These are phyloP conservation scores for Linum lewisii DNA, from an alignment of 345 rosid genomes.

Conservation along the genomic window DNA sequence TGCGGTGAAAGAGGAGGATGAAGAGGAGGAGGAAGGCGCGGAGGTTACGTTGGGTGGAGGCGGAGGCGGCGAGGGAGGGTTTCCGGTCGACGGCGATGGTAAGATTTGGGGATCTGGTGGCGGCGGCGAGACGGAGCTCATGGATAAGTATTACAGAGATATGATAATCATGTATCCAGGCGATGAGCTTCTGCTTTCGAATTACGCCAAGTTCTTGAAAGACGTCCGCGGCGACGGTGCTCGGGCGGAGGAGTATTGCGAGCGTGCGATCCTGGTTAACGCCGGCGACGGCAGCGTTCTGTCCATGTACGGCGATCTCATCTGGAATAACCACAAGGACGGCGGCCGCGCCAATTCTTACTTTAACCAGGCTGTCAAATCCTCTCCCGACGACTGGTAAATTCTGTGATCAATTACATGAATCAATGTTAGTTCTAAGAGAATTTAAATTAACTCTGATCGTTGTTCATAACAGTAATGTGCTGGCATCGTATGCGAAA, in stretches of 20 bases:
- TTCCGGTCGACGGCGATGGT: conserved; percentile 8
- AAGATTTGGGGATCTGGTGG: conserved; percentile 17
- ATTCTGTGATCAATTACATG: not conserved
- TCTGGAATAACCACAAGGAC: conserved; percentile 41
- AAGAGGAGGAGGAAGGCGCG: conserved; percentile 4
- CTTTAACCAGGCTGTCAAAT: conserved; percentile 37
- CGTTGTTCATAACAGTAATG: conserved; percentile 25
- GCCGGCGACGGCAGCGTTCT: conserved; percentile 33
- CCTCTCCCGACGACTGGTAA: conserved; percentile 46
- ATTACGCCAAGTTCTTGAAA: conserved; percentile 46
- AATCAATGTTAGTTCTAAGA: too few species aligned
- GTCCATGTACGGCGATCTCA: conserved; percentile 41
- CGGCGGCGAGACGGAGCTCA: conserved; percentile 16
- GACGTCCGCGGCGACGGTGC: conserved; percentile 35
- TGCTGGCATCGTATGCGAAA: conserved; percentile 39
- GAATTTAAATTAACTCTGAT: not conserved
- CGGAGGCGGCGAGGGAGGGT: conserved; percentile 13
- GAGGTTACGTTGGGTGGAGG: not conserved
- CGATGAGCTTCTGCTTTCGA: conserved; percentile 38
- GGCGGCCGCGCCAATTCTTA: conserved; percentile 33
- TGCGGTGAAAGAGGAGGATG: conserved; percentile 2
- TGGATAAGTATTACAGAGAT: conserved; percentile 36
- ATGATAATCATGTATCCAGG: conserved; percentile 38
- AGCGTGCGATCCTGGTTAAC: conserved; percentile 33
- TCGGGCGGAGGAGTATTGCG: conserved; percentile 42